These are phyloP conservation scores for Vitis amurensis DNA, from an alignment of 164 flowering plant species.

Conservation along the genomic window DNA sequence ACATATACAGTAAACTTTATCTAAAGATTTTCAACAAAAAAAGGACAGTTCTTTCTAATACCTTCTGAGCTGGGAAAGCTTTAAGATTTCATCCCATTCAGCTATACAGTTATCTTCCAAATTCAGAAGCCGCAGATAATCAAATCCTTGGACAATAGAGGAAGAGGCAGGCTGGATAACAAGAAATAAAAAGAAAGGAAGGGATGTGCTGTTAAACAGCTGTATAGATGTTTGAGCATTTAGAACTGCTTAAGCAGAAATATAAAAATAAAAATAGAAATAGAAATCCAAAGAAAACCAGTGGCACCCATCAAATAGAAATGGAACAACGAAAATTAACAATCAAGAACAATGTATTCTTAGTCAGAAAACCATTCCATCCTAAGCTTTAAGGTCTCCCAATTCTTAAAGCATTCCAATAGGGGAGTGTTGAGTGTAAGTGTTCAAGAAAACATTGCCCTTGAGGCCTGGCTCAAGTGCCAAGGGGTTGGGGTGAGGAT, in stretches of 20 bases:
- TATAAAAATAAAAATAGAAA: background rate
- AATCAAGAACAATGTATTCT: background rate
- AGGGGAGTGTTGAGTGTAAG: too few relatives aligned
- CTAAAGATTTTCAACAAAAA: too few relatives aligned
- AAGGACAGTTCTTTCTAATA: slow-evolving; percentile 14
- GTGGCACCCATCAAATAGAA: background rate
- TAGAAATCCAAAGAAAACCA: background rate
- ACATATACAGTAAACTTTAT: background rate
- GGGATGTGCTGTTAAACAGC: background rate
- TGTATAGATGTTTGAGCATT: background rate
- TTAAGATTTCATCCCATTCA: slow-evolving; percentile 78
- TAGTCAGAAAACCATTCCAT: too few relatives aligned
- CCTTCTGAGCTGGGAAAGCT: slow-evolving; percentile 76
- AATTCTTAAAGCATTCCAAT: too few relatives aligned
- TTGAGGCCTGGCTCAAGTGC: too few relatives aligned
- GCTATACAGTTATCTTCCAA: slow-evolving; percentile 76
- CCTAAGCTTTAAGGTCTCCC: too few relatives aligned
- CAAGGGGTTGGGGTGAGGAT: too few relatives aligned
- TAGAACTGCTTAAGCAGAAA: background rate
- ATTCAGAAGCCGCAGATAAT: slow-evolving; percentile 69
- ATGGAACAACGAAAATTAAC: background rate
- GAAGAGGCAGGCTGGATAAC: slow-evolving; percentile 53
- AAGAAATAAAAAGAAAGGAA: slow-evolving; percentile 1
- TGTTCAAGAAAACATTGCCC: too few relatives aligned
- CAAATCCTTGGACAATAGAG: slow-evolving; percentile 62